Base-by-base conservation (phyloP, 1,284 basidiomycete genomes). In the Paramarasmius palmivorus region DNA sequence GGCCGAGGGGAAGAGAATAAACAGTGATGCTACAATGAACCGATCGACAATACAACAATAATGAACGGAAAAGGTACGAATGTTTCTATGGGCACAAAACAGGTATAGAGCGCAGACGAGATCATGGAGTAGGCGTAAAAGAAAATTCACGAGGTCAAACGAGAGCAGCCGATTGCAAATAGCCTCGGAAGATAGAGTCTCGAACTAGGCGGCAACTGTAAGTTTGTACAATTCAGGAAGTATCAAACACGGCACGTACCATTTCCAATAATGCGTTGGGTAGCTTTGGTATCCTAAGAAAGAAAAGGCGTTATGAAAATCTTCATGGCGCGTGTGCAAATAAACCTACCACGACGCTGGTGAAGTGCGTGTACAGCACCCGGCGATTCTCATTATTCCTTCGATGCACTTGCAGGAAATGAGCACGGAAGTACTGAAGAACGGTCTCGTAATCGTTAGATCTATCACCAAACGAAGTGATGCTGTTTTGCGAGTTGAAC, bases 381-480 rank as follows among this genome's bases (percentile, higher is more conserved):
- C 88, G 81, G 48, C 84, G 80, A 63, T 84, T 88, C 63, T 90
- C 86, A 61, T 91, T 91, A 57, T 88, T 91, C 59, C 79, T 78
- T 59, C 86, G 76, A 65, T 92, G 89, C 9, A 90, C 88, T 64
- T 92, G 89, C 50, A 89, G 72, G 70, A 92, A 92, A 61, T 92
- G 90, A 19, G 89, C 86, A 7, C 86, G 83, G 79, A 92, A 92
- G 67, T 92, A 92, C 57, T 86, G 82, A 26, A 90, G 83, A 6
- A 90, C 88, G 1, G 86, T 78, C 53, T 90, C 87, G 61, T 86
- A 90, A 59, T 91, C 88, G 65, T 92, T 92, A 12, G 80, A 70
- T 20, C 90, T 83, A 54, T 90, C 82, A 23, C 87, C 89, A 58
- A 88, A 92, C 2, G 90, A 92, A 10, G 90, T 84, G 63, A 92